Evolutionary conservation across 164 flowering plant genomes (phyloP), one percentile per base, ranked within the genome.

Genomic region (Cinnamomum chago): DNA sequence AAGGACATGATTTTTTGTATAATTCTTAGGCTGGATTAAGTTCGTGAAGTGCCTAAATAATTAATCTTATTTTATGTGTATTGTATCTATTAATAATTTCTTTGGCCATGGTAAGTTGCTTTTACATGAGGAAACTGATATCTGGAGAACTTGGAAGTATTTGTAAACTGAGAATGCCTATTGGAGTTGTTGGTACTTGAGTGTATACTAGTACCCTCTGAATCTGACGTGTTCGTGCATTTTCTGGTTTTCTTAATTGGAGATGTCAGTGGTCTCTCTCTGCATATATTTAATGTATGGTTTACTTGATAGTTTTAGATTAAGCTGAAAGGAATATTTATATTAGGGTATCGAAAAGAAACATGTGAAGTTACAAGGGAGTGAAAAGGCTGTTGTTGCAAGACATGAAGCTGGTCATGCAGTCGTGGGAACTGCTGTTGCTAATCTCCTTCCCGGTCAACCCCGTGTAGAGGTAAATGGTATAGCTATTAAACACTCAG

Each of bases 361-460:
- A 82, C 88, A 90, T 77, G 85, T 90, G 70, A 95, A 88, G 80
- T 85, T 95, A 80, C 85, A 88, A 80, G 97, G 97, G 78, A 81
- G 72, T 83, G 99, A 95, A 85, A 95, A 88, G 86, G 98, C 91
- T 82, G 99, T 95, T 25, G 99, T 95, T 83, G 98, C 99, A 71
- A 84, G 98, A 67, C 99, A 95, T 85, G 99, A 95, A 86, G 99
- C 93, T 81, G 99, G 99, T 33, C 99, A 95, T 87, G 99, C 99
- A 50, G 98, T 95, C 1, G 97, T 95, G 35, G 98, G 99, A 64
- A 95, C 98, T 79, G 99, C 99, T 70, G 87, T 95, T 78, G 98
- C 97, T 70, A 92, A 87, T 81, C 91, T 95, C 81, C 90, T 95
- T 76, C 71, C 84, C 60, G 98, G 99, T 70, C 99, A 95, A 81